phyloP scores from a whole-genome alignment of 2,329 filamentous ascomycete species.

The Eurotiales sp. region DNA sequence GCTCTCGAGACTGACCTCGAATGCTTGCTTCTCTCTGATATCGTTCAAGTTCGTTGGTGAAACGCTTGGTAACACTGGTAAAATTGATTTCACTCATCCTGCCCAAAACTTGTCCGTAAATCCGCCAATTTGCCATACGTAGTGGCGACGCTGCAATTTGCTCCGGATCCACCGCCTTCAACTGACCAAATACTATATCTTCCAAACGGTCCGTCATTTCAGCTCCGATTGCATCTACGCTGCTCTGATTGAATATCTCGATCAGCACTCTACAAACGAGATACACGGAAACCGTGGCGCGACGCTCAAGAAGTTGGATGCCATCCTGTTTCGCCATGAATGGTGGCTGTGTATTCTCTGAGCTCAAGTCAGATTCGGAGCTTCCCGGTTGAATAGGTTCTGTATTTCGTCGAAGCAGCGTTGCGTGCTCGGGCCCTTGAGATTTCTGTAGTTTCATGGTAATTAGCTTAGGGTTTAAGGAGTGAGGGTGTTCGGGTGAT shows the following conservation, averaged over 20 bases:
- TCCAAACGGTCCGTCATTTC: constrained; percentile 95
- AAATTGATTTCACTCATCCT: constrained; percentile 95
- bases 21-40: constrained; percentile 68
- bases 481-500: not conserved
- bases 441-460: constrained; percentile 20
- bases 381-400: constrained; percentile 58
- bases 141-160: constrained; percentile 67
- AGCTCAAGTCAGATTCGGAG: constrained; percentile 29
- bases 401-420: constrained; percentile 67
- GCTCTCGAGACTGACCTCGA: constrained; percentile 51
- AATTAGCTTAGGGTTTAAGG: not conserved
- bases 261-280: constrained; percentile 90
- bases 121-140: constrained; percentile 90
- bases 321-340: constrained; percentile 59
- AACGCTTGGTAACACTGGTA: constrained; percentile 73
- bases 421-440: constrained; percentile 37
- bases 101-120: constrained; percentile 90
- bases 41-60: constrained; percentile 73
- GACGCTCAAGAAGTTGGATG: constrained; percentile 75
- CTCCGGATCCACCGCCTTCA: constrained; percentile 83
- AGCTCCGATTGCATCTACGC: constrained; percentile 71
- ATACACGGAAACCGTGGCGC: constrained; percentile 92
- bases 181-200: constrained; percentile 92
- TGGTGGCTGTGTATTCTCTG: constrained; percentile 22
- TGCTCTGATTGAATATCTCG: constrained; percentile 90